Conservation (phyloP, 495 filamentous ascomycete species). For the Penicillium arizonense region DNA sequence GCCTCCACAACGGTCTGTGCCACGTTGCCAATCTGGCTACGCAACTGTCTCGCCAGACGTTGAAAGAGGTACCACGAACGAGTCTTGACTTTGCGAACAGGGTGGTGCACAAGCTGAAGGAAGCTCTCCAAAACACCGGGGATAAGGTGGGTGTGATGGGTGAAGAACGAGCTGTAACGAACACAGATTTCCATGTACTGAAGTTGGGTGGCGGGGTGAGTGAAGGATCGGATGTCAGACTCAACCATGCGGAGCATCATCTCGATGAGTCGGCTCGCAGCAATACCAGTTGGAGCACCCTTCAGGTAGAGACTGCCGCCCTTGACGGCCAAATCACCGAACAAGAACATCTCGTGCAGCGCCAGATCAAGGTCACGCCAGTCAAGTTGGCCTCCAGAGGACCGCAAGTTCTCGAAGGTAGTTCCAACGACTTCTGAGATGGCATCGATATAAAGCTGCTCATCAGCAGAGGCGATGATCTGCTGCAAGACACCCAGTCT, state of each 20-base stretch:
- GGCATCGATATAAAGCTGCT: slow-evolving; percentile 80
- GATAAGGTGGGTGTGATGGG: slow-evolving; percentile 72
- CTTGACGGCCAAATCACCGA: slow-evolving; percentile 86
- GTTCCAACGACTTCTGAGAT: slow-evolving; percentile 77
- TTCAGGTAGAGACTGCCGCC: slow-evolving; percentile 82
- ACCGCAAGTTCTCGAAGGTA: slow-evolving; percentile 74
- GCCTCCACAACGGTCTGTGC: slow-evolving; percentile 86
- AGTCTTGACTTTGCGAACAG: slow-evolving; percentile 76
- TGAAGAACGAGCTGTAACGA: slow-evolving; percentile 90
- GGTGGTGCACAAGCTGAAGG: slow-evolving; percentile 82
- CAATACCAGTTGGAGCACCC: slow-evolving; percentile 68
- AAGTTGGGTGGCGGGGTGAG: slow-evolving; percentile 87
- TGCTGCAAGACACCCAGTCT: slow-evolving; percentile 86
- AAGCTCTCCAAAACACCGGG: slow-evolving; percentile 89
- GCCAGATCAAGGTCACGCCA: slow-evolving; percentile 96
- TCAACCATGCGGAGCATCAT: slow-evolving; percentile 97
- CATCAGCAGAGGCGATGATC: slow-evolving; percentile 79
- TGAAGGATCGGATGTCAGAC: slow-evolving; percentile 78
- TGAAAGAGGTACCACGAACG: slow-evolving; percentile 97
- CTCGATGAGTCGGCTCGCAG: slow-evolving; percentile 71
- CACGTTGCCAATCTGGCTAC: slow-evolving; percentile 79
- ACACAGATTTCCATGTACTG: slow-evolving; percentile 99
- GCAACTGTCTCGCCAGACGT: slow-evolving; percentile 85
- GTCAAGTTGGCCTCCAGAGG: slow-evolving; percentile 70
- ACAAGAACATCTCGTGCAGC: slow-evolving; percentile 95